These are phyloP conservation scores for Atalantia buxifolia DNA, from an alignment of 345 rosid species.

Conservation along the genomic window DNA sequence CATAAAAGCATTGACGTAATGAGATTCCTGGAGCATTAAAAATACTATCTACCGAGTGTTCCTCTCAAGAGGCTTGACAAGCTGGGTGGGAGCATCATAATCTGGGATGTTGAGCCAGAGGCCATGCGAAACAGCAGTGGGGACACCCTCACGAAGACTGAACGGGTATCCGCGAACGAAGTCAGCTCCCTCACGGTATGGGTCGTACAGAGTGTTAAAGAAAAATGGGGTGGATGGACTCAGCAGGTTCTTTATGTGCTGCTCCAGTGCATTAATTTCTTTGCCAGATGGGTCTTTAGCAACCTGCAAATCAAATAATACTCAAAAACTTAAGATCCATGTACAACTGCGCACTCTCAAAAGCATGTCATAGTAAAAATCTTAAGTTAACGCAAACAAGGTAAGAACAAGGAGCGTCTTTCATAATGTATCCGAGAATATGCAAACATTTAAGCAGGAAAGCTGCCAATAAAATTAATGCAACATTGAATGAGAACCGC, in stretches of 20 bases:
- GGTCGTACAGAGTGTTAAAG: slow-evolving; percentile 90
- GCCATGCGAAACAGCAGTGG: slow-evolving; percentile 86
- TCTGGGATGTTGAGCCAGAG: slow-evolving; percentile 97
- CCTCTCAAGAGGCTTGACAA: slow-evolving; percentile 89
- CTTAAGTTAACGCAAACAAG: background rate
- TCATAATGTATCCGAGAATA: background rate
- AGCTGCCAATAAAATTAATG: background rate
- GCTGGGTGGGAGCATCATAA: slow-evolving; percentile 93
- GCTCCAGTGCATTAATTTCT: slow-evolving; percentile 84
- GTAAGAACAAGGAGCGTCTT: background rate
- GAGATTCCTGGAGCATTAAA: background rate
- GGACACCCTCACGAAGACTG: slow-evolving; percentile 88
- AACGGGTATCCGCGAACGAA: slow-evolving; percentile 94
- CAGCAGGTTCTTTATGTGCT: slow-evolving; percentile 81
- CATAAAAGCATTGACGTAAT: background rate
- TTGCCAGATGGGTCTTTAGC: slow-evolving; percentile 86
- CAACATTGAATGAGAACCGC: background rate
- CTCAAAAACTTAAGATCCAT: background rate
- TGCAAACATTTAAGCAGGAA: background rate
- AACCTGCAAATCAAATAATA: slow-evolving; percentile 41
- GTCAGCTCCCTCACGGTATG: slow-evolving; percentile 80
- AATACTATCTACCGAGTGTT: slow-evolving; percentile 54
- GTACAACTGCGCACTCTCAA: background rate
- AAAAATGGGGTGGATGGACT: slow-evolving; percentile 76
- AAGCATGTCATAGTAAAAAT: background rate